Evolutionary conservation across 139 green algal species (phyloP).

Genomic region (Spirogloea muscicola): DNA sequence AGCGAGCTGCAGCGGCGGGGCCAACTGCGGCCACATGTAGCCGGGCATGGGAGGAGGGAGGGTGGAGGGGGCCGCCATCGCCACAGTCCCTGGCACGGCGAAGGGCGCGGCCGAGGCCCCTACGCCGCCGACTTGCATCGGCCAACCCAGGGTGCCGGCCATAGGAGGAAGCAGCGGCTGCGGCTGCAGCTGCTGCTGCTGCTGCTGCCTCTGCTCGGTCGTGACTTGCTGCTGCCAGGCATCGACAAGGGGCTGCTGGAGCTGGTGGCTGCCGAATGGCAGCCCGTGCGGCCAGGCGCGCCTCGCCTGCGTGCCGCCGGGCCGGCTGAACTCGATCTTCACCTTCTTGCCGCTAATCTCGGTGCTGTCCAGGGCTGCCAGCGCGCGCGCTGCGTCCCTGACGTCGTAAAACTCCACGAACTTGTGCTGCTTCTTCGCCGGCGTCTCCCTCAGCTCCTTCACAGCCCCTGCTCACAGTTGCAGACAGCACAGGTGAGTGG

Average conservation of each 20-base stretch:
- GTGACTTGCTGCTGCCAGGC: background rate
- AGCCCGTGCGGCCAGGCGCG: background rate
- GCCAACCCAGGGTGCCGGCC: background rate
- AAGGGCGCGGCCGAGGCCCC: background rate
- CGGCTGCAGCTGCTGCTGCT: slow-evolving; percentile 4
- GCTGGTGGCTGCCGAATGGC: too few relatives aligned
- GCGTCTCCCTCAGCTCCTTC: slow-evolving; percentile 52
- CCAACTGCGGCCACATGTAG: slow-evolving; percentile 4
- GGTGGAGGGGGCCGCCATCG: too few relatives aligned
- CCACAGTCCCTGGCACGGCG: too few relatives aligned
- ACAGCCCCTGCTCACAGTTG: slow-evolving; percentile 32
- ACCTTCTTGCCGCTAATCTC: slow-evolving; percentile 23
- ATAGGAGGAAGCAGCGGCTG: background rate
- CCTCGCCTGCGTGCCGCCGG: background rate
- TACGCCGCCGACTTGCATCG: background rate
- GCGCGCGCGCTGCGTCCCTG: slow-evolving; percentile 29
- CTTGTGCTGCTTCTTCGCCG: slow-evolving; percentile 61
- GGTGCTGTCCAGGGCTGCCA: slow-evolving; percentile 18
- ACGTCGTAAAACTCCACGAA: slow-evolving; percentile 88
- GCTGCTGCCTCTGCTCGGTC: background rate
- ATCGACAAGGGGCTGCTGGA: background rate
- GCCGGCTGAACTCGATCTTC: slow-evolving; percentile 29
- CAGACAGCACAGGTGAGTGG: too few relatives aligned
- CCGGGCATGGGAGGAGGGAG: background rate
- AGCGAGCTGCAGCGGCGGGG: too few relatives aligned